Conservation (phyloP, 2,329 filamentous ascomycete species). For the Cordyceps tenuipes region DNA sequence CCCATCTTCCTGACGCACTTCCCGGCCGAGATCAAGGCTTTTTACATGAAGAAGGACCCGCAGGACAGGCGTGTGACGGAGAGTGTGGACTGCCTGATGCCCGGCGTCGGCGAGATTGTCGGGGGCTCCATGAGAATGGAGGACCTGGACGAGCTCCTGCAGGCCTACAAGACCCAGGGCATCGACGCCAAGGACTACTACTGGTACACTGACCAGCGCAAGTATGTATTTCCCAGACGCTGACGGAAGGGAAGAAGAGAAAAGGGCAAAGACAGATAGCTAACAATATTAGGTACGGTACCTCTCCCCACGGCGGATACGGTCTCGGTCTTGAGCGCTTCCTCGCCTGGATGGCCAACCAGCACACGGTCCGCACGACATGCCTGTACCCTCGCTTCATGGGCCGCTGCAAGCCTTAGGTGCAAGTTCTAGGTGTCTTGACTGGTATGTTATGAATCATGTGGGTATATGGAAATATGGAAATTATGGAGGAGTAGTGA, state of each 20-base stretch:
- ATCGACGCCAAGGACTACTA: conserved; percentile 84
- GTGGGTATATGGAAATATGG: background rate
- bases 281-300: conserved; percentile 60
- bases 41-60: conserved; percentile 93
- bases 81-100: conserved; percentile 79
- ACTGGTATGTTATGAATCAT: conserved; percentile 13
- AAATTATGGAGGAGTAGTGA: background rate
- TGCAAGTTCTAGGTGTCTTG: conserved; percentile 8
- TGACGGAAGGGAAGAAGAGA: background rate
- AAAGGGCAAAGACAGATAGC: background rate
- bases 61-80: conserved; percentile 79
- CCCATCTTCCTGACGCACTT: conserved; percentile 98
- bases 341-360: conserved; percentile 56
- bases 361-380: conserved; percentile 56
- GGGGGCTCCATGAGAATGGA: conserved; percentile 96
- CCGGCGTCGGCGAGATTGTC: conserved; percentile 93
- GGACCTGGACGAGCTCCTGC: conserved; percentile 80
- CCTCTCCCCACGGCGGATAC: conserved; percentile 86
- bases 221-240: conserved; percentile 48
- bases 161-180: conserved; percentile 76
- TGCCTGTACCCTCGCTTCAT: conserved; percentile 77
- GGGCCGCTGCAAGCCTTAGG: conserved; percentile 68
- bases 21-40: conserved; percentile 94
- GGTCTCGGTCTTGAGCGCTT: conserved; percentile 82
- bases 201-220: conserved; percentile 97